Base-by-base conservation (phyloP, 176 grass and related monocot genomes). In the Tillandsia leiboldiana region DNA sequence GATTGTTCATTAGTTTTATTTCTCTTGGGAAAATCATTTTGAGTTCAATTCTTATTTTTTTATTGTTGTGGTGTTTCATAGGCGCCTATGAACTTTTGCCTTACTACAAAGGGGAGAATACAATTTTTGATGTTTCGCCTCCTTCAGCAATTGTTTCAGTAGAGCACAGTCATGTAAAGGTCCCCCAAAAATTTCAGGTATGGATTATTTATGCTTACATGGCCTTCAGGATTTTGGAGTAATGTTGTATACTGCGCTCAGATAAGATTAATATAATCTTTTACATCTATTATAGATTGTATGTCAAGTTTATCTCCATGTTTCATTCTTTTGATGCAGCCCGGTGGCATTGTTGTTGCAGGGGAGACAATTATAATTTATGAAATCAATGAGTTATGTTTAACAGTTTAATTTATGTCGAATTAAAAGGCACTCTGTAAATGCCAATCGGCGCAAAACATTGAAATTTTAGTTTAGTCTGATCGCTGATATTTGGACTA, bases 71-170 rank as follows among this genome's bases (percentile, higher is more conserved):
- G 63, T 72, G 66, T 70, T 72, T 71, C 78, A n/a, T 76, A 99
- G 94, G 94, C 67, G 75, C 51, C 64, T 99, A 90, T 73, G 84
- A 99, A 77, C 73, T 99, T 74, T 51, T 93, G 47, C 89, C 94
- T 71, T 99, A 92, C 77, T 99, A 99, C 75, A 99, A 92, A 75
- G 94, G 94, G 50, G 94, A 99, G 67, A 93, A 99, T 69, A 92
- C 87, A 57, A 75, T 93, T 71, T 97, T 99, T 83, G 94, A 88
- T 79, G 80, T 99, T 66, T 99, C 89, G 53, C 94, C 94, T 26
- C 65, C 89, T 83, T 92, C 84, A 81, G 29, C 87, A 47, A 49
- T 63, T 69, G 48, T 99, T 76, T 90, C 82, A 69, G 72, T 99
- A 51, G 82, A 76, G 53, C 89, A 99, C 70, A 71, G 77, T 87